Percentiles rank a stretch among this genome's conserved stretches.
phyloP scores from a whole-genome alignment of 352 stramenopile genomes.

The Phytophthora brassicae region DNA sequence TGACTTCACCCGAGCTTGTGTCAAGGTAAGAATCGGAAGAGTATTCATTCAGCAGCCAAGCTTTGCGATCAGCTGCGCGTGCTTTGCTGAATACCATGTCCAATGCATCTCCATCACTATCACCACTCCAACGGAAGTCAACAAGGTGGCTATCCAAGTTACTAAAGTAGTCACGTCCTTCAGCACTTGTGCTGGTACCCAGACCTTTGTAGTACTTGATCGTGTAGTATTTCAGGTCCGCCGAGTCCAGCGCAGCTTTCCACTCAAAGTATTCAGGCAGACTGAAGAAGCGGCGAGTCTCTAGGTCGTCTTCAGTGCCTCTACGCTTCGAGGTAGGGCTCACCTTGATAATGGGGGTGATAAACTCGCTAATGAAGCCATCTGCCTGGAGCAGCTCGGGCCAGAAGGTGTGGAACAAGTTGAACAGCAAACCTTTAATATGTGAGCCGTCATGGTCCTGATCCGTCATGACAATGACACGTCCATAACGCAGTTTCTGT shows the following conservation, averaged over 20 bases:
- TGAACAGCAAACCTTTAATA: slow-evolving; percentile 99
- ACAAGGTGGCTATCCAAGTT: slow-evolving; percentile 95
- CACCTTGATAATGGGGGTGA: slow-evolving; percentile 99
- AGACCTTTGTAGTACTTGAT: slow-evolving; percentile 99
- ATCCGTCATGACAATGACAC: slow-evolving; percentile 99
- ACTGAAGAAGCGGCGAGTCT: slow-evolving; percentile 95
- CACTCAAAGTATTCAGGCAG: slow-evolving; percentile 96
- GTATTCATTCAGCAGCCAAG: slow-evolving; percentile 93
- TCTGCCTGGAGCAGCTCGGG: slow-evolving; percentile 93
- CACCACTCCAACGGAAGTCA: slow-evolving; percentile 75
- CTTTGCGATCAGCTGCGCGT: slow-evolving; percentile 94
- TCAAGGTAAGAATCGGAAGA: slow-evolving; percentile 91
- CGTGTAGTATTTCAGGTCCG: slow-evolving; percentile 88
- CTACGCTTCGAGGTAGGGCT: slow-evolving; percentile 51
- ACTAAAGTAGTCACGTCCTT: slow-evolving; percentile 98
- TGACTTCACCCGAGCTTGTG: slow-evolving; percentile 88
- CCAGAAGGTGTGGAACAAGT: slow-evolving; percentile 99
- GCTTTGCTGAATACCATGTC: slow-evolving; percentile 99
- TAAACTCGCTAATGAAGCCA: slow-evolving; percentile 98
- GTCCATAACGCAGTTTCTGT: slow-evolving; percentile 96
- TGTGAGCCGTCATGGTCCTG: slow-evolving; percentile 99
- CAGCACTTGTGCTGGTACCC: slow-evolving; percentile 96
- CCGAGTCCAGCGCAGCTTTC: slow-evolving; percentile 69
- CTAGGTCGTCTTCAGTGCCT: slow-evolving; percentile 65
- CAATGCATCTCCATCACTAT: slow-evolving; percentile 91